Evolutionary conservation across 106 monocot genomes (phyloP), one percentile per base, ranked within the genome.

Genomic region (Acorus gramineus): DNA sequence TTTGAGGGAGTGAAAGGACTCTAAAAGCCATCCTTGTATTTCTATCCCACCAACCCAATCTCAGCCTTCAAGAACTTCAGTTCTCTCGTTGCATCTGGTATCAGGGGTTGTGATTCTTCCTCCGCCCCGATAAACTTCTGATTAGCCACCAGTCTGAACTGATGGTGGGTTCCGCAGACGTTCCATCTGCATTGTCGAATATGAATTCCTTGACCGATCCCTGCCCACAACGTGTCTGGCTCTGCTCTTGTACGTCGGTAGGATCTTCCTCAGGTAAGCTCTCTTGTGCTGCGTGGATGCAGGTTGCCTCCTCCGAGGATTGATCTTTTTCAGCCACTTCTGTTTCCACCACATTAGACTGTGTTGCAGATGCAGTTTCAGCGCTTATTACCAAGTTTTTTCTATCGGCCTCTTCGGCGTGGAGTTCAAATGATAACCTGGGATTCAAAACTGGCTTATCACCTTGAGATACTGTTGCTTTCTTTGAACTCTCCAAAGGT

Each of bases 141-240:
- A 67, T 82, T 85, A 3, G 73, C 80, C 87, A 87, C 87, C 87
- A 87, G 49, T 83, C 86, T 3, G 85, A 78, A 44, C 67, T 82
- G 49, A 85, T 60, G 8, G 43, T 64, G 2, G 74, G 62, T 56
- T 78, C 80, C 13, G 50, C 54, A 13, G 62, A 13, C 13, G 62
- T 52, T 7, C 74, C 78, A 56, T 88, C 85, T n/a, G 64, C 53
- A 61, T 89, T 89, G 59, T 84, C 68, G 52, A 93, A 93, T 12
- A 85, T 87, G 58, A 92, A 92, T 51, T 92, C 92, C 68, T 82
- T 86, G 6, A 50, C 63, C 7, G 70, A 47, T 9, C 47, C 62
- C 42, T 74, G 76, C 10, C 65, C 55, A 46, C 71, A 13, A 5
- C 86, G 79, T 49, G 63, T 55, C 44, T 69, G 55, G 7, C 69